phyloP scores from a whole-genome alignment of 345 rosid genomes.

The Abelmoschus esculentus region DNA sequence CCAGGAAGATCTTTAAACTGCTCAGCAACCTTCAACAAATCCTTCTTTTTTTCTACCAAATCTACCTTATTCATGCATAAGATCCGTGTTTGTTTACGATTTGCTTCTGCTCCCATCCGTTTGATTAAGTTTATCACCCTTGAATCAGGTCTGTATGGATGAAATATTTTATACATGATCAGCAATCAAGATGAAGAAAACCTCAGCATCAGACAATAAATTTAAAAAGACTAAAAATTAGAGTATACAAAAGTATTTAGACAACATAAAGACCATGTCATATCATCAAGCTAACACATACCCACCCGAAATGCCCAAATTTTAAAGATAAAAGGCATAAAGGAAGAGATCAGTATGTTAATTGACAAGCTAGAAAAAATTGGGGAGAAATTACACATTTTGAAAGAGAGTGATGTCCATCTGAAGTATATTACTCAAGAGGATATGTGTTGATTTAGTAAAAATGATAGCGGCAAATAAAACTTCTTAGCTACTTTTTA shows the following conservation, averaged over 20 bases:
- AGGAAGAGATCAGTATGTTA: not conserved
- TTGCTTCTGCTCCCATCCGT: slow-evolving; percentile 55
- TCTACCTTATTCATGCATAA: slow-evolving; percentile 89
- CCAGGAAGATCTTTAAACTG: slow-evolving; percentile 77
- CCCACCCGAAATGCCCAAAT: not conserved
- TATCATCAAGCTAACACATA: not conserved
- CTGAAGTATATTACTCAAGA: not conserved
- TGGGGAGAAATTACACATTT: not conserved
- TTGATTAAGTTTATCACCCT: slow-evolving; percentile 70
- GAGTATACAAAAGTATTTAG: not conserved
- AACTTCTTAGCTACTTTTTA: not conserved
- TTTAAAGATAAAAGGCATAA: not conserved
- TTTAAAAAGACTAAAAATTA: not conserved
- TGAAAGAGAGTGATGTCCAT: not conserved
- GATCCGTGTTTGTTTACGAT: slow-evolving; percentile 62
- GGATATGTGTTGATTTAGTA: not conserved
- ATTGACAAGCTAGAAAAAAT: not conserved
- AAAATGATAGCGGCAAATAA: not conserved
- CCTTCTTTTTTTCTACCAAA: slow-evolving; percentile 77
- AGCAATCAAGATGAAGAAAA: not conserved
- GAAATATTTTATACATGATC: not conserved
- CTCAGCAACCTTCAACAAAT: slow-evolving; percentile 59
- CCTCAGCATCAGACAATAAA: not conserved
- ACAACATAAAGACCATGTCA: not conserved
- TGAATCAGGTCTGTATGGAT: slow-evolving; percentile 55